Evolutionary conservation across 2,329 filamentous ascomycete genomes (phyloP), one percentile per base, ranked within the genome.

Genomic region (Claviceps sorghi): DNA sequence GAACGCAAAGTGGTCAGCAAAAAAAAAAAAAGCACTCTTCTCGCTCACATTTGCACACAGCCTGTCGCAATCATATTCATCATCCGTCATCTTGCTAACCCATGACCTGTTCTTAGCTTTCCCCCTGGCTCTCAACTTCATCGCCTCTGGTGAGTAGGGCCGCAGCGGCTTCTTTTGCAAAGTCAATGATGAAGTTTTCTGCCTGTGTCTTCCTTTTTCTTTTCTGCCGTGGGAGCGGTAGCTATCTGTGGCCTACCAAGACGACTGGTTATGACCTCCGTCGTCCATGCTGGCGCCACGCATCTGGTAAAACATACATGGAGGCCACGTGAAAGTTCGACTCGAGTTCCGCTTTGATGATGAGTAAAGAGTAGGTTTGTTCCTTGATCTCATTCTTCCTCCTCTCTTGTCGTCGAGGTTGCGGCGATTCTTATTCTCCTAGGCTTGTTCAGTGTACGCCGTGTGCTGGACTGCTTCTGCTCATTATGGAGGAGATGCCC

Each of bases 91-190:
- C 30, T 38, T 21, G 15, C 45, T 56, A 17, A 50, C 46, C 51
- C 56, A 59, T 55, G 48, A 13, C 17, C 13, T 7, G 26, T 9
- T 9, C 30, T 8, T 62, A 93, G 87, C 84, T 58, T 72, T 88
- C 58, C 87, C 87, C 60, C 73, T 93, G 69, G 86, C 87, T 67
- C 76, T 93, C 65, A 93, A 93, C 72, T 93, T 93, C 74, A 86
- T 93, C 72, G 87, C 87, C 68, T 88, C 86, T 74, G 86, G 87
- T 93, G 82, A 91, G 87, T 91, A 70, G 68, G 29, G 50, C 44
- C n/a, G 17, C 19, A 34, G n/a, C 13, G 50, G 38, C 43, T 48
- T 36, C n/a, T n/a, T 48, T 38, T 10, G 36, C 22, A 49, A 57
- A 58, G 15, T 32, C 32, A 15, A 45, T 15, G 8, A 29, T 17